Base-by-base conservation (phyloP, 495 filamentous ascomycete genomes). In the Aspergillus steynii region DNA sequence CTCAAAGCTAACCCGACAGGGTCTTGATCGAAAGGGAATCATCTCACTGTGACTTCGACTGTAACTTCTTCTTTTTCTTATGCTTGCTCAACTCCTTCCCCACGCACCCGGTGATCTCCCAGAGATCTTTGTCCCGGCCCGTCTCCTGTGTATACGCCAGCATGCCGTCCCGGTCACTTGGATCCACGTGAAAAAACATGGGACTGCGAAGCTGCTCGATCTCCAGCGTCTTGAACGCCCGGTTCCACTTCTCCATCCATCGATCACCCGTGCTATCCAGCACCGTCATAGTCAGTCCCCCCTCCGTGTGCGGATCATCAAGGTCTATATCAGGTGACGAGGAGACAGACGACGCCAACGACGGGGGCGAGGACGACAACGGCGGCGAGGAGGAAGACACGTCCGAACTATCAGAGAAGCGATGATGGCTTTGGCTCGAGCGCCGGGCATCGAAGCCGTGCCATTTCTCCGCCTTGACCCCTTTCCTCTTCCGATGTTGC, bases 151-250 rank as follows among this genome's bases (percentile, higher is more conserved):
- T 78, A 73, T 84, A 86, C n/a, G 80, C 83, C 45, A 88, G 62
- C 65, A 88, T 71, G 3, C 83, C 83, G 73, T 88, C 86, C 5
- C 86, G 79, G 68, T 89, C 86, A 1, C 82, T 77, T 0, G 86
- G 86, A 61, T 88, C 86, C 25, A 86, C 72, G 71, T 89, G 85
- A 62, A 87, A 87, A 64, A 88, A 87, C 86, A 88, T 88, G 15
- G 84, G 86, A 64, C 85, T 87, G 14, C 85, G 80, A 15, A 88
- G 70, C 68, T 88, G 80, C 26, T 80, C 72, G 31, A 88, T 88
- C 45, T 82, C 79, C 55, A 87, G 76, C 0, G 73, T 81, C 26
- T 74, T 68, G 68, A 88, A 88, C 8, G 82, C 77, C 28, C 68
- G 71, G 37, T 83, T 79, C 85, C 85, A 88, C 55, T 77, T 67